Base-by-base conservation (phyloP, 2,329 filamentous ascomycete species). In the Calonectria pseudoreteaudii region DNA sequence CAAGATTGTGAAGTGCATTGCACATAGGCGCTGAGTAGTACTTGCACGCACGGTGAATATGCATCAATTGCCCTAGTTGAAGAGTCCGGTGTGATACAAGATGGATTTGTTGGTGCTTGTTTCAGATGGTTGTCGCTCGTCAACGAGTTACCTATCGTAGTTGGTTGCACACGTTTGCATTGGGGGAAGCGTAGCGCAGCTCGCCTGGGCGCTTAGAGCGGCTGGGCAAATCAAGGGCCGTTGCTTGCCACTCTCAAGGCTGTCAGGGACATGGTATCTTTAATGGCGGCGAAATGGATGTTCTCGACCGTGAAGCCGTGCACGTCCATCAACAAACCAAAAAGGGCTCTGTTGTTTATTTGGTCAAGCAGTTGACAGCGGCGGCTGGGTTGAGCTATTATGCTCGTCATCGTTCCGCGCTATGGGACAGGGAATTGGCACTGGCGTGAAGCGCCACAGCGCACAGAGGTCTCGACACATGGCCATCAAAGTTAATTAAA, bases 181-280 rank as follows among this genome's bases (percentile, higher is more conserved):
- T 9, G 44, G 44, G 41, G 41, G 44, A 1, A 44, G 23, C 31
- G 41, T 52, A 70, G 60, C 41, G 71, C 49, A 69, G 30, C 38
- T 70, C 71, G 66, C 52, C 52, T 70, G 52, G 71, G 71, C 71
- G 71, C 71, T 70, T 70, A 70, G 38, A 70, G 67, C 71, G 71
- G 71, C 67, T 70, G 66, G 38, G 34, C 71, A 73, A 70, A 70
- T 66, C 60, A 70, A 31, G 52, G 20, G 31, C 34, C 52, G 44
- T 20, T 52, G 47, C n/a, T 64, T 28, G 28, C 49, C 47, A 66
- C 56, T 62, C 34, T 62, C 41, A 8, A 62, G 36, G 34, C 18
- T 31, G 28, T n/a, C 68, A 70, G 68, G 68, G 68, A 70, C 68
- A 70, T 30, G 68, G 68, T 18, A 20, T 5, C 58, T 66, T 47